A percentile compares a stretch with the other conserved stretches of the same genome.
These are phyloP conservation scores for Dothistroma pini DNA, from an alignment of 2,329 filamentous ascomycete genomes.

Conservation along the genomic window DNA sequence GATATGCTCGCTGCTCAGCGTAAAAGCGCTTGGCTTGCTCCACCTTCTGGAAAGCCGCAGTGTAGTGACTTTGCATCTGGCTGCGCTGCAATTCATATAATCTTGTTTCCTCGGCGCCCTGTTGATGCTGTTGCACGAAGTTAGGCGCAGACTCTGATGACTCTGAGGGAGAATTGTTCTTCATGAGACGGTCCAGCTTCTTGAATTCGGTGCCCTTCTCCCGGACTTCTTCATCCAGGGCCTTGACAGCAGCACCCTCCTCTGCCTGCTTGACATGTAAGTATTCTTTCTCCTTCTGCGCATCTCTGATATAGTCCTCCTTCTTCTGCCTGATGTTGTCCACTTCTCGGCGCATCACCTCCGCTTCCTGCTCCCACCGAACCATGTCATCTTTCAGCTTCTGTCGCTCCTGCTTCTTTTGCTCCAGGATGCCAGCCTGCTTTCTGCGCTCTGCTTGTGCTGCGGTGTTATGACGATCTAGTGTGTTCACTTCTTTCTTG, in stretches of 20 bases:
- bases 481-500: slow-evolving; percentile 72
- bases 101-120: slow-evolving; percentile 41
- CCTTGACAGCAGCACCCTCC: slow-evolving; percentile 49
- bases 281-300: slow-evolving; percentile 40
- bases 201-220: slow-evolving; percentile 69
- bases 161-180: slow-evolving; percentile 50
- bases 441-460: slow-evolving; percentile 75
- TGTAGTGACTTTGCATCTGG: slow-evolving; percentile 33
- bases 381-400: slow-evolving; percentile 67
- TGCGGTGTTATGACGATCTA: slow-evolving; percentile 76
- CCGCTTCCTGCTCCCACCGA: slow-evolving; percentile 64
- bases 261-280: slow-evolving; percentile 41
- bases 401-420: slow-evolving; percentile 64
- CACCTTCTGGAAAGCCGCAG: slow-evolving; percentile 28
- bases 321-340: slow-evolving; percentile 42
- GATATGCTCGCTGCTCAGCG: slow-evolving; percentile 44
- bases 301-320: slow-evolving; percentile 32
- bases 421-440: slow-evolving; percentile 67
- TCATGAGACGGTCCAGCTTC: slow-evolving; percentile 62
- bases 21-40: slow-evolving; percentile 34
- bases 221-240: slow-evolving; percentile 69
- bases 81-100: slow-evolving; percentile 36
- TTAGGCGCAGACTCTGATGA: slow-evolving; percentile 27
- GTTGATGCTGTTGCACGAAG: slow-evolving; percentile 34
- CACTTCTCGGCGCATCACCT: slow-evolving; percentile 49